Conservation (phyloP, 768 basidiomycete genomes). For the Paxillus ammoniavirescens region DNA sequence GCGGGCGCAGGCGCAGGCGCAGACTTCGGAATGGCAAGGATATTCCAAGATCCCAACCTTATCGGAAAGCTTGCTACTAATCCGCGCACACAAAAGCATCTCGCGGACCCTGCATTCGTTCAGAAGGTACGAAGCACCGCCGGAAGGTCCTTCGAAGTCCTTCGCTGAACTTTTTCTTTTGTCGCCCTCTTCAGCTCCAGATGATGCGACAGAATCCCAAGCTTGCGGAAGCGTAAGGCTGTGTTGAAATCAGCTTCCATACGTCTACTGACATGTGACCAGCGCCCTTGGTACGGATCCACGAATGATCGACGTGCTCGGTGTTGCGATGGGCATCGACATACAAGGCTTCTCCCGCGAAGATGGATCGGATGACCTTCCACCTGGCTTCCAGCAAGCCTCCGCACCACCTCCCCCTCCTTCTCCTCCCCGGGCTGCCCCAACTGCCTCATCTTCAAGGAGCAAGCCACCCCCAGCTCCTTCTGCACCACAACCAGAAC, state of each 20-base stretch:
- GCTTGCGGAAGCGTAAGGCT: conserved; percentile 55
- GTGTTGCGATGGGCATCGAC: conserved; percentile 91
- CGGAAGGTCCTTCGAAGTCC: neutral
- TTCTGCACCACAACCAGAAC: conserved; percentile 38
- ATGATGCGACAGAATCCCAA: conserved; percentile 66
- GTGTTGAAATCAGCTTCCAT: neutral
- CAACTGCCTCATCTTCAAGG: conserved; percentile 39
- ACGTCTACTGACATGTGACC: conserved; percentile 8
- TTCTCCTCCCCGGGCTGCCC: conserved; percentile 28
- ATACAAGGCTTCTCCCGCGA: conserved; percentile 82
- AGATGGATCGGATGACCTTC: conserved; percentile 80
- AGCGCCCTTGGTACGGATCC: conserved; percentile 69
- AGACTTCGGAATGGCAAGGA: conserved; percentile 64
- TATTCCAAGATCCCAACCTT: conserved; percentile 85
- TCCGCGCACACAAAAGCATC: conserved; percentile 80
- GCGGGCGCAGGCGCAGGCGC: conserved; percentile 32
- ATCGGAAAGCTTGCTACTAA: conserved; percentile 82
- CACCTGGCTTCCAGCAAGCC: conserved; percentile 49
- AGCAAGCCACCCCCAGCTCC: conserved; percentile 39
- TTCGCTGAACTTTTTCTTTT: neutral
- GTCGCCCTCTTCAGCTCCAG: conserved; percentile 44
- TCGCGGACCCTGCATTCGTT: conserved; percentile 81
- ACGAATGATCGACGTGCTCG: conserved; percentile 91
- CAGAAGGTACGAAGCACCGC: conserved; percentile 46
- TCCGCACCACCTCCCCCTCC: conserved; percentile 20